phyloP scores from a whole-genome alignment of 2,329 filamentous ascomycete species.

The Fusarium tricinctum region DNA sequence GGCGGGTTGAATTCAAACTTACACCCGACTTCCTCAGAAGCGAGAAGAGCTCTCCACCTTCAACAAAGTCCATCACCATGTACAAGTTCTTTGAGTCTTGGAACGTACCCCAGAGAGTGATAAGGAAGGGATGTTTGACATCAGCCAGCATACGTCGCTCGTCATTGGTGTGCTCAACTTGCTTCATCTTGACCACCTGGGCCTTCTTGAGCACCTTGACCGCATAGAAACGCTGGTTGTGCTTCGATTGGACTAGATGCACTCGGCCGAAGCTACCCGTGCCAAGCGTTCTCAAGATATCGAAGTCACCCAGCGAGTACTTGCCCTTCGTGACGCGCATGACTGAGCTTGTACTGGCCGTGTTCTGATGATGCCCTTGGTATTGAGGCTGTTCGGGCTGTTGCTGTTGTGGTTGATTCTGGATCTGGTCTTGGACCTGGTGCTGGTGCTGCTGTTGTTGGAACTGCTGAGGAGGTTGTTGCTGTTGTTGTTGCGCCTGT shows the following conservation, averaged over 20 bases:
- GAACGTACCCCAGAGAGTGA: slow-evolving; percentile 98
- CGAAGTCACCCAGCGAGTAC: slow-evolving; percentile 93
- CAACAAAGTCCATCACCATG: slow-evolving; percentile 99
- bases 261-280: slow-evolving; percentile 98
- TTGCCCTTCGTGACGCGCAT: slow-evolving; percentile 91
- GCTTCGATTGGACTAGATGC: slow-evolving; percentile 95
- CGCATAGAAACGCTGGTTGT: slow-evolving; percentile 98
- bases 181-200: slow-evolving; percentile 99
- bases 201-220: slow-evolving; percentile 99
- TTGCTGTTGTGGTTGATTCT: slow-evolving; percentile 29
- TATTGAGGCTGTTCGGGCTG: slow-evolving; percentile 49
- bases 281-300: slow-evolving; percentile 89
- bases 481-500: slow-evolving; percentile 49
- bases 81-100: slow-evolving; percentile 96
- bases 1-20: slow-evolving; percentile 53
- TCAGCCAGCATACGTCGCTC: slow-evolving; percentile 95
- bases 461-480: slow-evolving; percentile 27
- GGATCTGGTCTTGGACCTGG: slow-evolving; percentile 5
- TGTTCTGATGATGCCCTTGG: slow-evolving; percentile 53
- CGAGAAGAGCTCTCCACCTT: slow-evolving; percentile 97
- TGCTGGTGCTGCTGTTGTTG: slow-evolving; percentile 42
- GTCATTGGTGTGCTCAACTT: slow-evolving; percentile 99
- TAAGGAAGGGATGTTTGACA: slow-evolving; percentile 97
- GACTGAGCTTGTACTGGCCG: slow-evolving; percentile 54
- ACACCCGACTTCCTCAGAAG: slow-evolving; percentile 92